phyloP scores from a whole-genome alignment of 148 eudicot species.

The Gaultheria prostrata region DNA sequence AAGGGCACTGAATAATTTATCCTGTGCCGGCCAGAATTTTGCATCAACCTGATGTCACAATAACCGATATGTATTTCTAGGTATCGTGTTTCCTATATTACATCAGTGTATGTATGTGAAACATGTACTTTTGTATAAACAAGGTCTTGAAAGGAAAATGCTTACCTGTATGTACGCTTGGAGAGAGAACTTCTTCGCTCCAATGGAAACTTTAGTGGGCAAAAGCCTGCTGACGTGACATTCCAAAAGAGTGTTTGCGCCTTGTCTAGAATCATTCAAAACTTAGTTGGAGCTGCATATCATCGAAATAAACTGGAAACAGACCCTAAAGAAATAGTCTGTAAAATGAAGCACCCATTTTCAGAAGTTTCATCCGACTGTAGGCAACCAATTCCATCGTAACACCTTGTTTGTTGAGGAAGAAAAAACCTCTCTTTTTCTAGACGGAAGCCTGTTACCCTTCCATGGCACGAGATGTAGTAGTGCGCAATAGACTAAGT shows the following conservation, averaged over 20 bases:
- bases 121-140: neutral
- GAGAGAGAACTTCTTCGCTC: neutral
- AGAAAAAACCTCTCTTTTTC: neutral
- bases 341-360: neutral
- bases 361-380: neutral
- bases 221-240: neutral
- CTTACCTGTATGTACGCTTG: neutral
- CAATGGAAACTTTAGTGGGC: neutral
- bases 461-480: neutral
- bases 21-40: neutral
- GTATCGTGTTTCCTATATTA: neutral
- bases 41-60: neutral
- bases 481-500: neutral
- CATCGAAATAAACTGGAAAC: neutral
- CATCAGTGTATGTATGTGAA: neutral
- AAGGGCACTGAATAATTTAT: neutral
- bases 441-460: neutral
- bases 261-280: neutral
- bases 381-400: neutral
- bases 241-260: neutral
- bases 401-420: neutral
- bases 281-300: neutral
- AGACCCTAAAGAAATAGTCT: neutral
- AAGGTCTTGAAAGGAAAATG: neutral
- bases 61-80: neutral